Conservation (phyloP, 2,329 filamentous ascomycete species). For the Ampelomyces quisqualis region DNA sequence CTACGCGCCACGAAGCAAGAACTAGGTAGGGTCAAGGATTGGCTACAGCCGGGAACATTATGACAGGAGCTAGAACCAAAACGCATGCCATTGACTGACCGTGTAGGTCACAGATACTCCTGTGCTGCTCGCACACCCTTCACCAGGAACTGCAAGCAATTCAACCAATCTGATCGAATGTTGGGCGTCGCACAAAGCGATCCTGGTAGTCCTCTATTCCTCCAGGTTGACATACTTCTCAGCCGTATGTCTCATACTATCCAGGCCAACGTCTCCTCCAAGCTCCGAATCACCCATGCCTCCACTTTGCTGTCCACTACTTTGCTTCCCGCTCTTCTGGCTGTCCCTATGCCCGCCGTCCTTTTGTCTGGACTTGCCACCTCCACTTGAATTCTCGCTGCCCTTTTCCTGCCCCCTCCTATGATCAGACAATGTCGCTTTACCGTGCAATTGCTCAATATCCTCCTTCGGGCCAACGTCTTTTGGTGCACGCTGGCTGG, state of each 20-base stretch:
- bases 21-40: too few relatives aligned
- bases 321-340: not conserved
- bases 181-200: too few relatives aligned
- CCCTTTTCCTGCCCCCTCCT: not conserved
- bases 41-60: too few relatives aligned
- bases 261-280: not conserved
- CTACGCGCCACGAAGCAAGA: too few relatives aligned
- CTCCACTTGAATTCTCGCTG: not conserved
- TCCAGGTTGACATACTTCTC: slow-evolving; percentile 19
- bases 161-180: too few relatives aligned
- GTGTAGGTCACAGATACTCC: too few relatives aligned
- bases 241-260: slow-evolving; percentile 12
- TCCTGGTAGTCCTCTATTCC: too few relatives aligned
- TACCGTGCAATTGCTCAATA: slow-evolving; percentile 12
- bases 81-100: too few relatives aligned
- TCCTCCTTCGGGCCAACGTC: slow-evolving; percentile 8
- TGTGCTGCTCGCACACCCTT: too few relatives aligned
- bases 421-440: not conserved
- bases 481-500: slow-evolving; percentile 1
- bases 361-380: not conserved
- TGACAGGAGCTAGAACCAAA: too few relatives aligned
- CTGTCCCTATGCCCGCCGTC: not conserved
- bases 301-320: too few relatives aligned
- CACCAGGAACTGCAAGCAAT: too few relatives aligned
- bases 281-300: not conserved